Evolutionary conservation across 345 rosid genomes (phyloP).

Genomic region (Erodium maritimum): DNA sequence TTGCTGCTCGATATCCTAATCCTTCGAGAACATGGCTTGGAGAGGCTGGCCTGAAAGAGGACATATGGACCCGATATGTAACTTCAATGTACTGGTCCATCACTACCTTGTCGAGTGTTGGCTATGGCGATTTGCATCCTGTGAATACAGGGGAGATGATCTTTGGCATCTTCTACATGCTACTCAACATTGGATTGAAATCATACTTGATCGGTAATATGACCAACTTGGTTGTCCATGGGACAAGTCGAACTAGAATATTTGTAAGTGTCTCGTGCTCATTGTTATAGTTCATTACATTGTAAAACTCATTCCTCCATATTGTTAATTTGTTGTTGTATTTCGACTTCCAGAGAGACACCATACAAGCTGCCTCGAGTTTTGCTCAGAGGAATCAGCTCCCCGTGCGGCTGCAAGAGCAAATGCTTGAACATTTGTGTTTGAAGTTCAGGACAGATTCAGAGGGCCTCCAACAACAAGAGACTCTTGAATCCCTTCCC

Average conservation of each 20-base stretch:
- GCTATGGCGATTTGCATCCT: slow-evolving; percentile 90
- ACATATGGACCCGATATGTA: slow-evolving; percentile 61
- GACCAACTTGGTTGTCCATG: slow-evolving; percentile 95
- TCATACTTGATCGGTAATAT: slow-evolving; percentile 91
- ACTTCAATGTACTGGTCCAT: slow-evolving; percentile 93
- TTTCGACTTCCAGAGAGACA: slow-evolving; percentile 34
- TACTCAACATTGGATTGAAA: slow-evolving; percentile 76
- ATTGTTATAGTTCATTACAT: too few species aligned
- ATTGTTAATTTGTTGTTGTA: not conserved
- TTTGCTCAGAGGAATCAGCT: slow-evolving; percentile 57
- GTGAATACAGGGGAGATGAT: slow-evolving; percentile 77
- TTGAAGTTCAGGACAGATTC: slow-evolving; percentile 67
- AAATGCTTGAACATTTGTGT: slow-evolving; percentile 71
- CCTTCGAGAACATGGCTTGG: slow-evolving; percentile 70
- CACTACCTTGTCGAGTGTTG: slow-evolving; percentile 85
- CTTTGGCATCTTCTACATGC: slow-evolving; percentile 78
- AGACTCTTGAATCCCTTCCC: slow-evolving; percentile 67
- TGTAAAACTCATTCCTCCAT: too few species aligned
- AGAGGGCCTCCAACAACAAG: slow-evolving; percentile 65
- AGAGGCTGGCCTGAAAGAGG: slow-evolving; percentile 25
- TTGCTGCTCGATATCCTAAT: slow-evolving; percentile 55
- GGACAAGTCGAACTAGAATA: slow-evolving; percentile 76
- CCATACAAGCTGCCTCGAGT: slow-evolving; percentile 68
- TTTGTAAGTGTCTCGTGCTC: slow-evolving; percentile 81
- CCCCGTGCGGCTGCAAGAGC: slow-evolving; percentile 56